Evolutionary conservation across 768 basidiomycete species (phyloP).

Genomic region (Agaricus subrufescens): DNA sequence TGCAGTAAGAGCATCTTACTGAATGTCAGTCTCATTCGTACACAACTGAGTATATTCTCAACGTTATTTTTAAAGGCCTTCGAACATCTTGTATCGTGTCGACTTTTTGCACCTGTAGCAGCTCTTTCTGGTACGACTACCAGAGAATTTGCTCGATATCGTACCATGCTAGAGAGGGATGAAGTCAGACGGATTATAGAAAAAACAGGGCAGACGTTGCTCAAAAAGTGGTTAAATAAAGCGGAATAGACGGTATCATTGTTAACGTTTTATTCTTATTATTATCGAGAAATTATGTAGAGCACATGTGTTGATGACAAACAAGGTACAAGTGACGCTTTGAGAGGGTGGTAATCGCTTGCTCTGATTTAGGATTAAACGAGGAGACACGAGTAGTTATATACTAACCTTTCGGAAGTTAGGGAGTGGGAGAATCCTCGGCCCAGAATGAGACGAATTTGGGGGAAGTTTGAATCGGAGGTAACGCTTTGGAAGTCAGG

Average conservation of each 20-base stretch:
- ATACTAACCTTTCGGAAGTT: background rate
- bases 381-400: background rate
- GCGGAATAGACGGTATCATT: constrained; percentile 26
- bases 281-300: background rate
- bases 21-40: constrained; percentile 42
- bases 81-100: constrained; percentile 55
- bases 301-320: background rate
- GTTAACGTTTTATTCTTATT: background rate
- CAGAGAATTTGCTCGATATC: constrained; percentile 73
- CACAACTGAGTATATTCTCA: background rate
- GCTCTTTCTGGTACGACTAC: constrained; percentile 45
- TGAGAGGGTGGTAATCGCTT: background rate
- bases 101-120: constrained; percentile 50
- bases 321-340: background rate
- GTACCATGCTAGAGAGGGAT: constrained; percentile 57
- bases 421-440: background rate
- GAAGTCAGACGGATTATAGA: constrained; percentile 69
- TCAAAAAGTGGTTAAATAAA: constrained; percentile 77
- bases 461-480: background rate
- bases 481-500: background rate
- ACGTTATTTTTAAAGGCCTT: constrained; percentile 54
- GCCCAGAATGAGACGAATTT: constrained; percentile 1
- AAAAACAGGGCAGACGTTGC: constrained; percentile 57
- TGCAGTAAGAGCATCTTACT: constrained; percentile 62
- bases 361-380: background rate